Evolutionary conservation across 2,329 filamentous ascomycete species (phyloP).

Genomic region (Metarhizium anisopliae): DNA sequence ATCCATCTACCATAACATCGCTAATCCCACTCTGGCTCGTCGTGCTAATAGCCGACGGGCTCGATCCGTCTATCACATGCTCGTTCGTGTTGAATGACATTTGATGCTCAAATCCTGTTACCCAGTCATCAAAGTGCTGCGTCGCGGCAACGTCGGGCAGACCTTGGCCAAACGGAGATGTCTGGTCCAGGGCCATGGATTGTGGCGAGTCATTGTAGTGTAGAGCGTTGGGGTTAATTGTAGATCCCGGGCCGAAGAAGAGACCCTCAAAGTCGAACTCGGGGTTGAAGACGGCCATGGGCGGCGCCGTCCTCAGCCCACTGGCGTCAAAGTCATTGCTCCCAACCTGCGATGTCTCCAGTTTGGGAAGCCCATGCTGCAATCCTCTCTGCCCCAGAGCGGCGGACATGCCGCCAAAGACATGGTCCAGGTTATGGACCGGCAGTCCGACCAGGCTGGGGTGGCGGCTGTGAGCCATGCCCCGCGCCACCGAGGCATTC

Average conservation of each 20-base stretch:
- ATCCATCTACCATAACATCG: conserved; percentile 83
- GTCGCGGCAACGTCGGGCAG: conserved; percentile 49
- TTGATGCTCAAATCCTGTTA: conserved; percentile 68
- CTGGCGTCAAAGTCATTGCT: conserved; percentile 51
- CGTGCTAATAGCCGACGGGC: conserved; percentile 90
- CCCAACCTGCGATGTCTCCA: conserved; percentile 68
- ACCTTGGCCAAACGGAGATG: conserved; percentile 49
- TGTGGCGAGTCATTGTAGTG: conserved; percentile 78
- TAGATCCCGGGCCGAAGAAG: conserved; percentile 59
- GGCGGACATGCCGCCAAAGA: conserved; percentile 65
- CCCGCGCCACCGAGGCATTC: conserved; percentile 42
- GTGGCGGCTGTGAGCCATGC: conserved; percentile 58
- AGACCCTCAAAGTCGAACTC: conserved; percentile 43
- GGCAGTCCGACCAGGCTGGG: conserved; percentile 64
- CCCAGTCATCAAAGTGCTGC: conserved; percentile 70
- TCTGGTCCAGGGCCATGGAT: conserved; percentile 52
- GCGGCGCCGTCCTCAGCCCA: conserved; percentile 71
- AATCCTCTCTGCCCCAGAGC: conserved; percentile 58
- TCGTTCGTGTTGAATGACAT: conserved; percentile 66
- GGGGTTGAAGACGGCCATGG: conserved; percentile 49
- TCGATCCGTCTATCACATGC: conserved; percentile 82
- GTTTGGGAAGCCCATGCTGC: conserved; percentile 63
- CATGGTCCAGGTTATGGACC: conserved; percentile 48
- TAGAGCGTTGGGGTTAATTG: conserved; percentile 64
- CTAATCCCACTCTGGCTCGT: conserved; percentile 87